Conservation (phyloP, 2,329 filamentous ascomycete species). For the Cladosporium cucumerinum region DNA sequence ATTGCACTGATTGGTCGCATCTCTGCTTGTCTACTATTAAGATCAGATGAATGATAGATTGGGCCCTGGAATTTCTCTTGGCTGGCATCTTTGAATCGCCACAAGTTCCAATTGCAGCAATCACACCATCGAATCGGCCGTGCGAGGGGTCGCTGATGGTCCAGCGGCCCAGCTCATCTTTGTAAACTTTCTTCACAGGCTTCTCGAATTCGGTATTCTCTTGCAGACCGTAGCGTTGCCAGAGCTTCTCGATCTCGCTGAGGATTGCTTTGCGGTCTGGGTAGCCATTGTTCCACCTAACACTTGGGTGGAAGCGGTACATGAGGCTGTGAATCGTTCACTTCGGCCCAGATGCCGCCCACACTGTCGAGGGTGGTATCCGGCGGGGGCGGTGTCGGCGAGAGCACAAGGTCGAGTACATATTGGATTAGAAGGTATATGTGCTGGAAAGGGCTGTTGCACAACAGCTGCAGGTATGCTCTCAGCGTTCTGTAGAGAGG, state of each 20-base stretch:
- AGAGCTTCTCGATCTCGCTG: constrained; percentile 66
- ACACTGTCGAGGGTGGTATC: constrained; percentile 51
- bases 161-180: constrained; percentile 68
- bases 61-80: constrained; percentile 69
- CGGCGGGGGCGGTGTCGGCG: constrained; percentile 65
- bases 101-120: constrained; percentile 76
- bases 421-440: constrained; percentile 65
- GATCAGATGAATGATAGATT: constrained; percentile 70
- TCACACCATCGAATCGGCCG: constrained; percentile 73
- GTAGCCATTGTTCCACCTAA: constrained; percentile 73
- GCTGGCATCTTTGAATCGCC: constrained; percentile 73
- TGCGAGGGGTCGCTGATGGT: constrained; percentile 69
- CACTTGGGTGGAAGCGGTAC: constrained; percentile 82
- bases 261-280: constrained; percentile 74
- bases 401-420: constrained; percentile 61
- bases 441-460: constrained; percentile 52
- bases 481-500: background rate
- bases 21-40: constrained; percentile 62
- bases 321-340: constrained; percentile 76
- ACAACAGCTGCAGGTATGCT: constrained; percentile 26
- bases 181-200: constrained; percentile 65
- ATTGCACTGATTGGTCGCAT: too few species aligned
- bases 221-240: constrained; percentile 71
- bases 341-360: constrained; percentile 33
- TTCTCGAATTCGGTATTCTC: constrained; percentile 69